Conservation (phyloP, 352 stramenopile genomes). For the Discostella stelligera region DNA sequence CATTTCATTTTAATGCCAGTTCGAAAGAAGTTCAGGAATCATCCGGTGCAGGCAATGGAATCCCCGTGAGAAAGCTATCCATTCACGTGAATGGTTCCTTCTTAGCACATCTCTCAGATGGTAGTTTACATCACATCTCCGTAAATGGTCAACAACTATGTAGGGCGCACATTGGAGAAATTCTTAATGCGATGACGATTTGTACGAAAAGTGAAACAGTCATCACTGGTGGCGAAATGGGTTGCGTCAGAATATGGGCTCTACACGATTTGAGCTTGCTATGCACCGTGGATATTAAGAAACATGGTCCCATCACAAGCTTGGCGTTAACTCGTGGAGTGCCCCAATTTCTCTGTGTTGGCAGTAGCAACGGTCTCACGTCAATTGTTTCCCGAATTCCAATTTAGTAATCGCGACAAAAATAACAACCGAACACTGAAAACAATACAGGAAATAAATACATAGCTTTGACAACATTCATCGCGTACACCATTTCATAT, state of each 20-base stretch:
- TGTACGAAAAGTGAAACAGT: constrained; percentile 69
- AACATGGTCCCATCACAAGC: constrained; percentile 72
- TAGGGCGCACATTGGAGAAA: constrained; percentile 58
- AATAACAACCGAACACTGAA: too few species aligned
- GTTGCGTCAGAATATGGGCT: constrained; percentile 66
- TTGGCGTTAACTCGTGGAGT: constrained; percentile 64
- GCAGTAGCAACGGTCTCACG: constrained; percentile 75
- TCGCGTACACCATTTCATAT: too few species aligned
- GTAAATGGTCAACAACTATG: constrained; percentile 71
- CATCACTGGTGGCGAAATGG: constrained; percentile 73
- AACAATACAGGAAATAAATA: too few species aligned
- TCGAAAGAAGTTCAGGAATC: constrained; percentile 46
- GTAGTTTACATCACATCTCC: constrained; percentile 66
- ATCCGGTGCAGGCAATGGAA: constrained; percentile 37
- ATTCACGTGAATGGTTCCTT: constrained; percentile 70
- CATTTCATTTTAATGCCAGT: constrained; percentile 61
- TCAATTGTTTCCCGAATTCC: constrained; percentile 64
- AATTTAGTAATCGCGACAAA: too few species aligned
- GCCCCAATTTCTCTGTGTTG: constrained; percentile 77
- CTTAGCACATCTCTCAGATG: constrained; percentile 67
- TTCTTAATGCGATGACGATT: constrained; percentile 76
- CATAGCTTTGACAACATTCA: too few species aligned
- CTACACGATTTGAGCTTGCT: constrained; percentile 63
- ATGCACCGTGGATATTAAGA: constrained; percentile 72
- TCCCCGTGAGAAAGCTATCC: constrained; percentile 52